These are phyloP conservation scores for Peniophora sp. DNA, from an alignment of 1,284 basidiomycete genomes.

Conservation along the genomic window DNA sequence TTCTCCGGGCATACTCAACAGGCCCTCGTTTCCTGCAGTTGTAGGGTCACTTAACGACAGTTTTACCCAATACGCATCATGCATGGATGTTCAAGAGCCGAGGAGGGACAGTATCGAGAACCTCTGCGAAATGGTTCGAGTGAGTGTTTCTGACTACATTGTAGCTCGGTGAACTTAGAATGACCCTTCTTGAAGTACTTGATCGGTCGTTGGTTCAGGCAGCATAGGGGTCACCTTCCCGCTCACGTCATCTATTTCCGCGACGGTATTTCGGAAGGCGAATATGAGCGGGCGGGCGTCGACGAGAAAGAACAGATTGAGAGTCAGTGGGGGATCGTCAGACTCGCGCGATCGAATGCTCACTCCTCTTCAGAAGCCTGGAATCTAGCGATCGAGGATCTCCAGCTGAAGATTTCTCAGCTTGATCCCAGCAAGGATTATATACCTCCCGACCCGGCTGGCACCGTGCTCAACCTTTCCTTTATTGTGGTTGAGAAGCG, in stretches of 20 bases:
- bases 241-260: conserved; percentile 42
- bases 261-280: conserved; percentile 62
- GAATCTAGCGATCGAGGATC: not conserved
- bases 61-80: conserved; percentile 29
- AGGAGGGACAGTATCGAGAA: conserved; percentile 42
- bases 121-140: conserved; percentile 30
- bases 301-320: conserved; percentile 30
- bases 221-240: conserved; percentile 13
- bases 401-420: not conserved
- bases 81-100: conserved; percentile 37
- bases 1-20: conserved; percentile 27
- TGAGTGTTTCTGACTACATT: conserved; percentile 11
- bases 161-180: not conserved
- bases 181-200: conserved; percentile 6
- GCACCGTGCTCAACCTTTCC: conserved; percentile 16
- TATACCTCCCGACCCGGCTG: too few species aligned
- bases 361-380: conserved; percentile 8
- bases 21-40: conserved; percentile 44
- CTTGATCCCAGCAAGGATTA: too few species aligned
- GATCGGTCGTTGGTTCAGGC: too few species aligned
- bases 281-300: conserved; percentile 32
- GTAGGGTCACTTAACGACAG: conserved; percentile 41
- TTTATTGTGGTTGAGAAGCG: conserved; percentile 54
- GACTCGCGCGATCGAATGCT: not conserved
- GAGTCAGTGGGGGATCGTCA: not conserved